Percentiles rank a stretch among this genome's conserved stretches.
phyloP scores from a whole-genome alignment of 1,284 basidiomycete genomes.

The Apiotrichum siamense region DNA sequence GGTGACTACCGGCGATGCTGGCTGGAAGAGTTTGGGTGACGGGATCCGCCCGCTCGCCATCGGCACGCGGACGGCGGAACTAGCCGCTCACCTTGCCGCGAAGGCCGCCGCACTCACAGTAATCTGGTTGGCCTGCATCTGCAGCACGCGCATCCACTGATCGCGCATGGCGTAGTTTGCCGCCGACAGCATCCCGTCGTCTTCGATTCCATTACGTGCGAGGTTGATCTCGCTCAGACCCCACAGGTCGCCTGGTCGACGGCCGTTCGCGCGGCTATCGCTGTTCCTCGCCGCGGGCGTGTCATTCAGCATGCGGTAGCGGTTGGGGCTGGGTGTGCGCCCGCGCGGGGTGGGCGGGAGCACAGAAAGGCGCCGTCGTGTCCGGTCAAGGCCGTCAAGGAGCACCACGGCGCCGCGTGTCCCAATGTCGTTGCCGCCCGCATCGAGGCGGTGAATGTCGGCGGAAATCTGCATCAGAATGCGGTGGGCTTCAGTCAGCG shows the following conservation, averaged over 20 bases:
- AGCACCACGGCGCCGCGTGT: conserved; percentile 30
- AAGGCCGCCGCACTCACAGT: conserved; percentile 19
- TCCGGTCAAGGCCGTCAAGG: conserved; percentile 27
- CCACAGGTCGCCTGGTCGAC: conserved; percentile 20
- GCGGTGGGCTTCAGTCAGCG: conserved; percentile 29
- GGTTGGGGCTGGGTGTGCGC: conserved; percentile 2
- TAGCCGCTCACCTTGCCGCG: too few relatives aligned
- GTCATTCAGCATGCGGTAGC: not conserved
- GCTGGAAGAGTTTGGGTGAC: too few relatives aligned
- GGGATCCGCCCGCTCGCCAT: too few relatives aligned
- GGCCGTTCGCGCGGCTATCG: not conserved
- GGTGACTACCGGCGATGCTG: not conserved
- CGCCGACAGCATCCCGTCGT: conserved; percentile 10
- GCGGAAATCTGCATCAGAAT: conserved; percentile 26
- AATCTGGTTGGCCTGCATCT: conserved; percentile 34
- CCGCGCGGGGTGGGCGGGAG: not conserved
- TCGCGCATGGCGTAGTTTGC: conserved; percentile 23
- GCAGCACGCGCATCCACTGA: conserved; percentile 23
- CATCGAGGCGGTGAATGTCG: conserved; percentile 34
- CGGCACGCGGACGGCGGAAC: too few relatives aligned
- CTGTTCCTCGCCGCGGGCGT: not conserved
- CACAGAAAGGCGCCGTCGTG: conserved; percentile 17
- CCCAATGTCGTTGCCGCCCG: conserved; percentile 39
- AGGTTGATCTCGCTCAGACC: conserved; percentile 38
- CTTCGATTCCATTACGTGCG: conserved; percentile 21